Evolutionary conservation across 2,329 filamentous ascomycete genomes (phyloP).

Genomic region (Polychaeton citri): DNA sequence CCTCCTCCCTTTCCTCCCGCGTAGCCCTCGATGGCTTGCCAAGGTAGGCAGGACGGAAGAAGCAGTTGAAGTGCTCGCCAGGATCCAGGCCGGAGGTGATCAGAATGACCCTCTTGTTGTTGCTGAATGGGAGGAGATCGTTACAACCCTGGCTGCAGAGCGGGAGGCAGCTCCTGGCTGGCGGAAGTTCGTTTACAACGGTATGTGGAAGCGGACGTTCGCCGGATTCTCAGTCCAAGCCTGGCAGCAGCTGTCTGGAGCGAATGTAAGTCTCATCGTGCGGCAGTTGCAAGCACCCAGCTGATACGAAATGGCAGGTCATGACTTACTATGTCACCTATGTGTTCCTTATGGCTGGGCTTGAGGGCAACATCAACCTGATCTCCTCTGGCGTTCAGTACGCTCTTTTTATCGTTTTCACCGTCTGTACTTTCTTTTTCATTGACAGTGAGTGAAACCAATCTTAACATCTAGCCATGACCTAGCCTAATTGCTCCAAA

Average conservation of each 20-base stretch:
- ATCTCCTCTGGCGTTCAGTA: conserved; percentile 28
- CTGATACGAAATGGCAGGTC: conserved; percentile 15
- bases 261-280: conserved; percentile 6
- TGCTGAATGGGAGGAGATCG: conserved; percentile 37
- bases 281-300: background rate
- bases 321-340: conserved; percentile 49
- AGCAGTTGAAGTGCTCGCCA: conserved; percentile 30
- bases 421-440: conserved; percentile 27
- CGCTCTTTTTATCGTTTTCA: conserved; percentile 29
- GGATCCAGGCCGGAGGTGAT: conserved; percentile 32
- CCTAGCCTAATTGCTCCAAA: too few relatives aligned
- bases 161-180: conserved; percentile 25
- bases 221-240: conserved; percentile 44
- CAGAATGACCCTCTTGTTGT: conserved; percentile 33
- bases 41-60: conserved; percentile 33
- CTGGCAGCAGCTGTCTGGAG: conserved; percentile 38
- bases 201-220: conserved; percentile 47
- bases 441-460: conserved; percentile 20
- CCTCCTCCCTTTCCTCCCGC: conserved; percentile 33
- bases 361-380: conserved; percentile 38
- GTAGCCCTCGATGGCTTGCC: conserved; percentile 36
- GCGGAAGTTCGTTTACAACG: conserved; percentile 35
- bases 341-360: conserved; percentile 46
- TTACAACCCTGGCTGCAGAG: conserved; percentile 27
- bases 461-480: too few relatives aligned